A percentile compares a stretch with the other conserved stretches of the same genome.
Evolutionary conservation across 345 rosid species (phyloP).

Genomic region (Limnanthes douglasii): DNA sequence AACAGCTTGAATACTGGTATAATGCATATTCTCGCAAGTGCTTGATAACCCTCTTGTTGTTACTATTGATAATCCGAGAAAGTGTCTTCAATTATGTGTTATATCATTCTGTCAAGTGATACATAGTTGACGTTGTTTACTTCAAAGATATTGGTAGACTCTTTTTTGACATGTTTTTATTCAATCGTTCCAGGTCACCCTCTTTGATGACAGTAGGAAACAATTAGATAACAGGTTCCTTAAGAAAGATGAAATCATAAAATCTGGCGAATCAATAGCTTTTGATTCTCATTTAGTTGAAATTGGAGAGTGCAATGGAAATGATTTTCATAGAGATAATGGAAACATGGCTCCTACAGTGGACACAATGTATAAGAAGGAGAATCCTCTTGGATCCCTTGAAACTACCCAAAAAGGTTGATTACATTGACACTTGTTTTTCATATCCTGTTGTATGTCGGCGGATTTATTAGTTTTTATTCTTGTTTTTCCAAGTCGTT

Average conservation of each 20-base stretch:
- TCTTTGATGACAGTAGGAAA: slow-evolving; percentile 31
- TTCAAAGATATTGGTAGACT: not conserved
- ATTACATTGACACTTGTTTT: not conserved
- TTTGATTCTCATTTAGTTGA: slow-evolving; percentile 42
- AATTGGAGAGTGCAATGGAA: slow-evolving; percentile 19
- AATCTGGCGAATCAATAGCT: slow-evolving; percentile 23
- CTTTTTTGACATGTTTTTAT: too few relatives aligned
- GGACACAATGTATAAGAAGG: slow-evolving; percentile 5
- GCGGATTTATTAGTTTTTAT: not conserved
- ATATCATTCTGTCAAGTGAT: not conserved
- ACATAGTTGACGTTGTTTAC: not conserved
- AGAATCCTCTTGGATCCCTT: not conserved
- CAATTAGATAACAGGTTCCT: slow-evolving; percentile 29
- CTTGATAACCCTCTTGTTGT: not conserved
- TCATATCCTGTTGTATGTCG: not conserved
- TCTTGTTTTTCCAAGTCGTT: too few relatives aligned
- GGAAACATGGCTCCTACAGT: slow-evolving; percentile 2
- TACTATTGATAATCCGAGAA: not conserved
- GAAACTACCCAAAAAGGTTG: slow-evolving; percentile 7
- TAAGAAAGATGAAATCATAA: slow-evolving; percentile 32
- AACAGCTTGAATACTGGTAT: too few relatives aligned
- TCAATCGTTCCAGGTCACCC: slow-evolving; percentile 23
- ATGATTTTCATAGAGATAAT: slow-evolving; percentile 2
- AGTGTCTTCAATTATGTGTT: not conserved
- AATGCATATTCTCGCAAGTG: too few relatives aligned